These are phyloP conservation scores for Aspergillus tubingensis DNA, from an alignment of 2,329 filamentous ascomycete genomes.

Conservation along the genomic window DNA sequence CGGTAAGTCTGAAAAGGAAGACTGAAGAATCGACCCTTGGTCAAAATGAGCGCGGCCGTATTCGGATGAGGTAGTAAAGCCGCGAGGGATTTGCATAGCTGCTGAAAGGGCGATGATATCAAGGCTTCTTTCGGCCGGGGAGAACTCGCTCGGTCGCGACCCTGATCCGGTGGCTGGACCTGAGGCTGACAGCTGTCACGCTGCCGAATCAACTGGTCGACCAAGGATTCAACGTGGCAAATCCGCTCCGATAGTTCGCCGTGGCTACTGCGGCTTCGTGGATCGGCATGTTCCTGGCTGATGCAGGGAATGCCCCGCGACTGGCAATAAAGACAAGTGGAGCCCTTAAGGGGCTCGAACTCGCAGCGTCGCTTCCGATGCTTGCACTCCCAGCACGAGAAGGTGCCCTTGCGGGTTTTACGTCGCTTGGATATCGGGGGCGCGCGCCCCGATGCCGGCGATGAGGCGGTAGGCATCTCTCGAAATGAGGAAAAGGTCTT, in stretches of 20 bases:
- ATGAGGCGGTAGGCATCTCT: background rate
- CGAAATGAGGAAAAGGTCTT: background rate
- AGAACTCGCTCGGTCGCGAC: too few relatives aligned
- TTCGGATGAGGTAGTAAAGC: background rate
- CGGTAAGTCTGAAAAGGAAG: background rate
- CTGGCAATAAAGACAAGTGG: conserved; percentile 2
- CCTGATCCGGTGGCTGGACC: too few relatives aligned
- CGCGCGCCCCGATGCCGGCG: background rate
- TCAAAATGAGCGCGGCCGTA: background rate
- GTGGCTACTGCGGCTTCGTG: background rate
- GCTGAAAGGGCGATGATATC: background rate
- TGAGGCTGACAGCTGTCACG: background rate
- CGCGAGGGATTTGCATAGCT: background rate
- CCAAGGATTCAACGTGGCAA: background rate
- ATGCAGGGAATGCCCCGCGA: background rate
- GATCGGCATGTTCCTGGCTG: conserved; percentile 8
- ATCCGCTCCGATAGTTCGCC: background rate
- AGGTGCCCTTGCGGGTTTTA: conserved; percentile 10
- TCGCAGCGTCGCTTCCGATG: conserved; percentile 10
- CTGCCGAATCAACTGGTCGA: background rate
- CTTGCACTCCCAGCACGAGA: conserved; percentile 13
- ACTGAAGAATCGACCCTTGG: background rate
- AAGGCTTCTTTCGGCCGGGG: background rate
- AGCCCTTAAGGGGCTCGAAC: background rate
- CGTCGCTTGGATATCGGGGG: background rate